These are phyloP conservation scores for Astrocystis sublimbata DNA, from an alignment of 495 filamentous ascomycete genomes.

Conservation along the genomic window DNA sequence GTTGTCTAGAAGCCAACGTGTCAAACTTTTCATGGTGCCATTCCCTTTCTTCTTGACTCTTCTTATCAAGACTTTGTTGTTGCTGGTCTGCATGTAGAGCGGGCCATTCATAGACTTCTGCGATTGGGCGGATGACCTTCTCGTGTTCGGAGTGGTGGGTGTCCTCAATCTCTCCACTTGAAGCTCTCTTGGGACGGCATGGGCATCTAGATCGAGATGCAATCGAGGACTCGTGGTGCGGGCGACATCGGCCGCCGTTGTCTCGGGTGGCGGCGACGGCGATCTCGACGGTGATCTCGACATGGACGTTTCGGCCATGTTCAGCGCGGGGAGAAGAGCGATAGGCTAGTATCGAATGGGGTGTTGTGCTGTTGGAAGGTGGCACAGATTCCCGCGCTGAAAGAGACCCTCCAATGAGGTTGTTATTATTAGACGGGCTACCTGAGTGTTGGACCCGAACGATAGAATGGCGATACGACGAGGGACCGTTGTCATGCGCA, in stretches of 20 bases:
- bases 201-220: slow-evolving; percentile 9
- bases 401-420: neutral
- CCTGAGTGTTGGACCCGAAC: neutral
- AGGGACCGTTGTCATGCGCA: neutral
- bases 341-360: neutral
- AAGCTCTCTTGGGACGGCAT: slow-evolving; percentile 19
- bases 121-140: slow-evolving; percentile 34
- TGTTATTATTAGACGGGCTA: slow-evolving; percentile 3
- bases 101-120: slow-evolving; percentile 48
- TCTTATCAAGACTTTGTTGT: slow-evolving; percentile 48
- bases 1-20: slow-evolving; percentile 54
- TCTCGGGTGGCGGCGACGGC: neutral
- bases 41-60: slow-evolving; percentile 50
- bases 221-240: slow-evolving; percentile 10
- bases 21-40: slow-evolving; percentile 41
- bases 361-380: neutral
- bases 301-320: slow-evolving; percentile 18
- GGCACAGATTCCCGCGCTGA: neutral
- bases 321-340: neutral
- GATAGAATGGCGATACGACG: neutral
- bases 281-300: neutral
- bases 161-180: slow-evolving; percentile 28
- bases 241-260: slow-evolving; percentile 15
- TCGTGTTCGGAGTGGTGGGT: slow-evolving; percentile 23
- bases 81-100: slow-evolving; percentile 48